phyloP scores from a whole-genome alignment of 139 green algal genomes.

The Chlamydomonas schloesseri region DNA sequence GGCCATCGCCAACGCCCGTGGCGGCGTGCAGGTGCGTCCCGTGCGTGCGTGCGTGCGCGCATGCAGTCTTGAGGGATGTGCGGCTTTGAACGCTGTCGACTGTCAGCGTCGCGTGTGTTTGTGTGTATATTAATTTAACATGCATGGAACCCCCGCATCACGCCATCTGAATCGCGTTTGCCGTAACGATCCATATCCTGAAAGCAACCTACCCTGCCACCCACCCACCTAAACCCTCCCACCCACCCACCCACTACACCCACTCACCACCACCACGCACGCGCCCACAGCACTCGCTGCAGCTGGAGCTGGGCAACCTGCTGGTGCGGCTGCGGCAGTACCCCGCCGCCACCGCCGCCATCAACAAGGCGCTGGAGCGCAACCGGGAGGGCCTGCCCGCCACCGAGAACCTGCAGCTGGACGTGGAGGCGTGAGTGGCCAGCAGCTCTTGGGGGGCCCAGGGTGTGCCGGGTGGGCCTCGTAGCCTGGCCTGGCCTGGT shows the following conservation, averaged over 20 bases:
- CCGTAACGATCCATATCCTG: no score
- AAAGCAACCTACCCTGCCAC: background rate
- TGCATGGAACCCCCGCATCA: no score
- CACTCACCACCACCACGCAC: background rate
- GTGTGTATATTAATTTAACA: no score
- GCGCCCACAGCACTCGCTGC: slow-evolving; percentile 49
- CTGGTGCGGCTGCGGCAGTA: slow-evolving; percentile 72
- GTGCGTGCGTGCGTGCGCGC: no score
- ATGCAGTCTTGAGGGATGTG: no score
- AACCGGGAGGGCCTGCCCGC: slow-evolving; percentile 34
- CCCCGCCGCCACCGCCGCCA: slow-evolving; percentile 55
- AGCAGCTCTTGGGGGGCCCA: no score
- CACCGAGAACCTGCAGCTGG: slow-evolving; percentile 61
- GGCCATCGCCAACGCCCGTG: slow-evolving; percentile 60
- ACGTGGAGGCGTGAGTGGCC: slow-evolving; percentile 58
- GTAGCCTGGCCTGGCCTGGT: no score
- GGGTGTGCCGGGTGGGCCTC: no score
- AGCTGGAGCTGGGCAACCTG: slow-evolving; percentile 78
- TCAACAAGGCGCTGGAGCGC: slow-evolving; percentile 62
- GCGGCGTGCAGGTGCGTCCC: slow-evolving; percentile 16
- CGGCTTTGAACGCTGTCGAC: no score
- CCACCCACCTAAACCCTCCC: background rate
- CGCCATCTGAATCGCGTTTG: no score
- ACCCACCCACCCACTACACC: background rate
- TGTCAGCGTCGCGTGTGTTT: no score